Conservation (phyloP, 208 protist species). For the Crithidia expoeki region DNA sequence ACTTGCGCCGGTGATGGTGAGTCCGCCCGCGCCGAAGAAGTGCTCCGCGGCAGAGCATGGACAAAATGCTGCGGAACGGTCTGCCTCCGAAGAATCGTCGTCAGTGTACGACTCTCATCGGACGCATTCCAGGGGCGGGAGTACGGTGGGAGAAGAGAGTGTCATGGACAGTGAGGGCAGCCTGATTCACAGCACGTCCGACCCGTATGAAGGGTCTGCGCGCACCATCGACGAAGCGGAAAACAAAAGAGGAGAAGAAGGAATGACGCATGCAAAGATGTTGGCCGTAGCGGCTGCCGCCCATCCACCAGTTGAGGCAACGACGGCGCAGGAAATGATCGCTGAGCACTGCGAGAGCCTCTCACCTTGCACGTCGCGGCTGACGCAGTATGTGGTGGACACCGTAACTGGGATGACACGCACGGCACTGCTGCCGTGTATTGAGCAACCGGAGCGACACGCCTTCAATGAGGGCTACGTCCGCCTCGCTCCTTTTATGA, state of each 20-base stretch:
- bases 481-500: conserved; percentile 19
- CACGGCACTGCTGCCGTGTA: conserved; percentile 25
- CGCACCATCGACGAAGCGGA: neutral
- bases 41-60: neutral
- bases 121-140: neutral
- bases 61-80: neutral
- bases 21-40: neutral
- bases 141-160: conserved; percentile 10
- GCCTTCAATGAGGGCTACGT: conserved; percentile 25
- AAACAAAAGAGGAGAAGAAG: neutral
- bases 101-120: neutral
- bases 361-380: conserved; percentile 6
- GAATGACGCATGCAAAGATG: neutral
- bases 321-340: neutral
- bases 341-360: conserved; percentile 5
- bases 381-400: conserved; percentile 18
- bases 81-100: neutral
- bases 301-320: neutral
- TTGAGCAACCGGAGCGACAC: conserved; percentile 30
- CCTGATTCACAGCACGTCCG: neutral
- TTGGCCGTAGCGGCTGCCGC: neutral
- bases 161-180: conserved; percentile 12
- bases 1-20: conserved; percentile 9
- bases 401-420: conserved; percentile 13
- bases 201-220: neutral